Evolutionary conservation across 805 yeast genomes (phyloP).

Genomic region (Zygoascus tannicola): DNA sequence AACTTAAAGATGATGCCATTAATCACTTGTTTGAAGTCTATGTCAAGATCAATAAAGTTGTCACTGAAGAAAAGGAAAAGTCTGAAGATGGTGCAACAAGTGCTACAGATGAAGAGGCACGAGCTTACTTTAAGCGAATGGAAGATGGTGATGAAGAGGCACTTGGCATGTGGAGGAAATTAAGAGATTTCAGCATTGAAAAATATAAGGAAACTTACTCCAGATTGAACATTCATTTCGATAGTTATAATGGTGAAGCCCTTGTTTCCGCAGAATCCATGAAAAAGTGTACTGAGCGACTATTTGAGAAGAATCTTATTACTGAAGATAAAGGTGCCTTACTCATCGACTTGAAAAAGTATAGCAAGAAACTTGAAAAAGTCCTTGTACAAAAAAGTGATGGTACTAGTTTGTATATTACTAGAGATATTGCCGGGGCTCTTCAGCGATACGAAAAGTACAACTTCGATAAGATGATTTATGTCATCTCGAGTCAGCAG

Average conservation of each 20-base stretch:
- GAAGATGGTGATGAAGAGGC: conserved; percentile 88
- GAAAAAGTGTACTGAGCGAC: conserved; percentile 51
- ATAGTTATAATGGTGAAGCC: conserved; percentile 90
- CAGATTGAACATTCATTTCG: conserved; percentile 82
- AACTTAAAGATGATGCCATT: conserved; percentile 69
- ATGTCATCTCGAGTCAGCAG: conserved; percentile 94
- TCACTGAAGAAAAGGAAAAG: conserved; percentile 51
- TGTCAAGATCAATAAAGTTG: conserved; percentile 75
- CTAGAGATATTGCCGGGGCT: conserved; percentile 97
- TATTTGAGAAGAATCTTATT: conserved; percentile 60
- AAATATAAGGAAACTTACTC: conserved; percentile 83
- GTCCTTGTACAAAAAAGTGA: conserved; percentile 88
- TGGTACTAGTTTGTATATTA: conserved; percentile 87
- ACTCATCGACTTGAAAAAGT: conserved; percentile 73
- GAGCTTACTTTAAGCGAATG: conserved; percentile 80
- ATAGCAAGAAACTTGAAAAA: conserved; percentile 88
- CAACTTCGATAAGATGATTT: conserved; percentile 90
- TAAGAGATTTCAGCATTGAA: conserved; percentile 84
- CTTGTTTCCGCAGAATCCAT: conserved; percentile 72
- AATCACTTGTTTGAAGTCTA: conserved; percentile 92
- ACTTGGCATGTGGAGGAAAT: conserved; percentile 67
- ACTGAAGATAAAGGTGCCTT: conserved; percentile 87
- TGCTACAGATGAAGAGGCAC: conserved; percentile 69
- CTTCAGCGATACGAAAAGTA: conserved; percentile 75
- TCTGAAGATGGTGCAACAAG: conserved; percentile 31